A percentile compares a stretch with the other conserved stretches of the same genome.
These are phyloP conservation scores for Kwoniella heveanensis DNA, from an alignment of 768 basidiomycete species.

Conservation along the genomic window DNA sequence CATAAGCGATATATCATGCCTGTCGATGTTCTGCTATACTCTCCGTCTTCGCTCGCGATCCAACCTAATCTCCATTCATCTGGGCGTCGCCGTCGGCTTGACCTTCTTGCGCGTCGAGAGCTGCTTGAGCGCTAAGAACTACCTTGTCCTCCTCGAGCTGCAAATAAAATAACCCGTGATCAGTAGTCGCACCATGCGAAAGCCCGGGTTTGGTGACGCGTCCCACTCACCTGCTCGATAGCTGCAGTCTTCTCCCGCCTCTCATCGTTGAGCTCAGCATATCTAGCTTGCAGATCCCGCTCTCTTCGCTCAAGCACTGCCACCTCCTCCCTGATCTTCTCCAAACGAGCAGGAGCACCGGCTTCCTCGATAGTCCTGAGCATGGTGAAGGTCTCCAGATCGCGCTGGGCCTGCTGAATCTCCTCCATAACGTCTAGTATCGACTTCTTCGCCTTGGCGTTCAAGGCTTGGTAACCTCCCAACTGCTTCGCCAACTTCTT, in stretches of 20 bases:
- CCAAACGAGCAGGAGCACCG: conserved; percentile 75
- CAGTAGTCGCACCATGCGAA: too few species aligned
- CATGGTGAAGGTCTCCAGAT: conserved; percentile 76
- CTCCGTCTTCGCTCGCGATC: neutral
- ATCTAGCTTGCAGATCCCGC: conserved; percentile 73
- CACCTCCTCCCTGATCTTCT: conserved; percentile 83
- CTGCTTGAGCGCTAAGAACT: conserved; percentile 54
- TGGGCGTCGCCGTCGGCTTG: conserved; percentile 28
- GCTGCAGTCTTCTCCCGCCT: conserved; percentile 44
- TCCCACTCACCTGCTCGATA: conserved; percentile 51
- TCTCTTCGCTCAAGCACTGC: conserved; percentile 76
- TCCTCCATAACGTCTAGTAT: conserved; percentile 61
- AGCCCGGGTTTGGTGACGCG: neutral
- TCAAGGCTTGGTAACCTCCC: conserved; percentile 86
- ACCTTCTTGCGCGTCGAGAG: conserved; percentile 50
- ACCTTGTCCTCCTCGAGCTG: conserved; percentile 71
- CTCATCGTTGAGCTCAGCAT: conserved; percentile 79
- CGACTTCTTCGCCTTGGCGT: conserved; percentile 61
- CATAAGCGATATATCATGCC: neutral
- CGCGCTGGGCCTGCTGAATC: conserved; percentile 67
- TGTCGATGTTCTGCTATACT: neutral
- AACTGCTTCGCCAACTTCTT: conserved; percentile 84
- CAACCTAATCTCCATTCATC: conserved; percentile 35
- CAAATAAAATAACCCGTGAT: conserved; percentile 60
- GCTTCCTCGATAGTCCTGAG: conserved; percentile 72